Evolutionary conservation across 768 basidiomycete genomes (phyloP).

Genomic region (Naganishia antarctica): DNA sequence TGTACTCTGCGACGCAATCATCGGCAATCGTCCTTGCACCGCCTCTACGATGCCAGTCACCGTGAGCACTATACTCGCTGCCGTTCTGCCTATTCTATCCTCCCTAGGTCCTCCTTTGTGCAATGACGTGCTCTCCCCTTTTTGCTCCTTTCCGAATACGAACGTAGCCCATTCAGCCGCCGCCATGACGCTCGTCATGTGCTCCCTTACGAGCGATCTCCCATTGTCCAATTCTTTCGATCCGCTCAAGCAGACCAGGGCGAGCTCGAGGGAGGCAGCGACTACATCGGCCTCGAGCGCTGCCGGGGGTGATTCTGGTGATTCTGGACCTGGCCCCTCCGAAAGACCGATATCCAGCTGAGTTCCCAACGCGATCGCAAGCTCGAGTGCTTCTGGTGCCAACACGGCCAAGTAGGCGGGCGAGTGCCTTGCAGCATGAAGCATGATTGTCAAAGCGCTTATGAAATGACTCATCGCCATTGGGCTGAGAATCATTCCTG

Average conservation of each 20-base stretch:
- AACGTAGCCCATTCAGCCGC: conserved; percentile 73
- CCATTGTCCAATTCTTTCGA: conserved; percentile 74
- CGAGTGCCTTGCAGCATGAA: conserved; percentile 76
- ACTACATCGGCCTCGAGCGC: conserved; percentile 68
- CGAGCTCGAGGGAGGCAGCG: conserved; percentile 69
- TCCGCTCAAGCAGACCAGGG: conserved; percentile 69
- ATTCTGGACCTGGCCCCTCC: conserved; percentile 30
- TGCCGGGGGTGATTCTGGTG: conserved; percentile 37
- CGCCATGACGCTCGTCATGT: conserved; percentile 65
- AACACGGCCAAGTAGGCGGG: conserved; percentile 74
- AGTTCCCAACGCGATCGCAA: conserved; percentile 74
- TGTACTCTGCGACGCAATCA: neutral
- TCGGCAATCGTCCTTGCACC: conserved; percentile 52
- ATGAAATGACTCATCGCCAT: conserved; percentile 71
- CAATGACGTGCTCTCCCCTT: conserved; percentile 61
- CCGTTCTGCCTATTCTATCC: conserved; percentile 60
- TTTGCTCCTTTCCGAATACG: conserved; percentile 63
- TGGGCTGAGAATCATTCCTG: conserved; percentile 75
- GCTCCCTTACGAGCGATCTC: conserved; percentile 66
- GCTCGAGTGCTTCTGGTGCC: conserved; percentile 74
- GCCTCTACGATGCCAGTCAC: conserved; percentile 65
- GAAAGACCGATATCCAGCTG: conserved; percentile 54
- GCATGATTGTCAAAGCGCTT: conserved; percentile 67
- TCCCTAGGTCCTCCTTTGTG: conserved; percentile 59
- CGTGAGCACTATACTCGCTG: conserved; percentile 76